Evolutionary conservation across 768 basidiomycete genomes (phyloP).

Genomic region (Fomitopsis serialis): DNA sequence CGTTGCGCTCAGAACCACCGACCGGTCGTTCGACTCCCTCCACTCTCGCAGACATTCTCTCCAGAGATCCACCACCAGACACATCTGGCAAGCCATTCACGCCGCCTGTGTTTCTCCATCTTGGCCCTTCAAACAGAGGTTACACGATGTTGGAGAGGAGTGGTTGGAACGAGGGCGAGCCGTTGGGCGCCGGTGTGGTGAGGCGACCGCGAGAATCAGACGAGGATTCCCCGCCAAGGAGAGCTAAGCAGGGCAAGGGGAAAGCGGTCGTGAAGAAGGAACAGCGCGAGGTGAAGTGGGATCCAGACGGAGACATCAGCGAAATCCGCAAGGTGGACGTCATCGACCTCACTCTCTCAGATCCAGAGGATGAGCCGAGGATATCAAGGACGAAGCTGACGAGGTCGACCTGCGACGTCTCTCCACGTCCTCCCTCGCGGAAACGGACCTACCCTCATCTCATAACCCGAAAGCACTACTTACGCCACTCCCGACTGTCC

Average conservation of each 20-base stretch:
- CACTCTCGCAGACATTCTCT: constrained; percentile 67
- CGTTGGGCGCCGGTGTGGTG: constrained; percentile 50
- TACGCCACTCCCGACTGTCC: constrained; percentile 68
- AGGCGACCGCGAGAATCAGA: constrained; percentile 6
- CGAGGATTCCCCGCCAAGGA: neutral
- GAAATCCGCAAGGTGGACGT: constrained; percentile 42
- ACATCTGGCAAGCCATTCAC: constrained; percentile 46
- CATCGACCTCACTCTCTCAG: constrained; percentile 59
- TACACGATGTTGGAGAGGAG: constrained; percentile 68
- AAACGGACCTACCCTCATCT: neutral
- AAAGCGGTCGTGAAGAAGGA: constrained; percentile 11
- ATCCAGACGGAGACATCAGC: constrained; percentile 32
- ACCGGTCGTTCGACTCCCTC: constrained; percentile 24
- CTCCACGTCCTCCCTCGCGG: neutral
- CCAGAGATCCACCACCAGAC: constrained; percentile 68
- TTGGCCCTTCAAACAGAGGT: constrained; percentile 74
- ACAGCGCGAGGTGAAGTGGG: constrained; percentile 17
- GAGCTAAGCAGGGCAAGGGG: constrained; percentile 13
- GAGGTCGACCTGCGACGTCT: neutral
- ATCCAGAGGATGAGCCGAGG: constrained; percentile 30
- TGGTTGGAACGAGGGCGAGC: constrained; percentile 81
- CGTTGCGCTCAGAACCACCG: constrained; percentile 40
- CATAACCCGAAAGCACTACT: constrained; percentile 53
- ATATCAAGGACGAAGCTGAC: neutral
- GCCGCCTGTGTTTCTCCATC: constrained; percentile 71